Percentiles rank a stretch among this genome's conserved stretches.
Conservation (phyloP, 2,329 filamentous ascomycete genomes). For the Cercospora canescens region DNA sequence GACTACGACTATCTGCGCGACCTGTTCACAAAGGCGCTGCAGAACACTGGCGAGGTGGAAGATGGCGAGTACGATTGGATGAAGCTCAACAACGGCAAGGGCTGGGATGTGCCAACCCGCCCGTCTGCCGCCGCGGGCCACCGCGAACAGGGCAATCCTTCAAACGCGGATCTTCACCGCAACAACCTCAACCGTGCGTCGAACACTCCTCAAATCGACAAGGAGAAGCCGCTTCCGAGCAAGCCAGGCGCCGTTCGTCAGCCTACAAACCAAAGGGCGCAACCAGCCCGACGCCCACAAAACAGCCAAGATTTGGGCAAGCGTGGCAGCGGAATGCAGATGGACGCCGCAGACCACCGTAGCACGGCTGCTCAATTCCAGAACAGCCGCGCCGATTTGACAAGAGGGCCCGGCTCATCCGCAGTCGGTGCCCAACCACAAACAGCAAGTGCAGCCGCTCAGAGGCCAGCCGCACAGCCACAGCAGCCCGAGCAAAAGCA, state of each 20-base stretch:
- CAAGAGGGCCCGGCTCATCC: conserved; percentile 21
- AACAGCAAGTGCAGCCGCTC: conserved; percentile 12
- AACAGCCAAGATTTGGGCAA: conserved; percentile 51
- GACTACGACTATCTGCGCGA: conserved; percentile 98
- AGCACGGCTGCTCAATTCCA: conserved; percentile 97
- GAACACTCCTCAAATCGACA: conserved; percentile 48
- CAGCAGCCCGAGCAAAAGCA: conserved; percentile 66
- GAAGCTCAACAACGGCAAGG: conserved; percentile 92
- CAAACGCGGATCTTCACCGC: conserved; percentile 75
- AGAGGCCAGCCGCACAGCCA: conserved; percentile 26
- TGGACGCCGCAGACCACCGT: conserved; percentile 70
- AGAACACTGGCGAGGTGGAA: conserved; percentile 90
- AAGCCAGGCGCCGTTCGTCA: conserved; percentile 63
- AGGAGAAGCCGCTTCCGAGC: conserved; percentile 42
- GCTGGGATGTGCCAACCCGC: conserved; percentile 79
- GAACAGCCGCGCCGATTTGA: conserved; percentile 72
- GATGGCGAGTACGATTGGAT: conserved; percentile 99
- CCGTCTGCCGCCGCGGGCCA: conserved; percentile 71
- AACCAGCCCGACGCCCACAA: conserved; percentile 32
- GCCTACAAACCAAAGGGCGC: conserved; percentile 69
- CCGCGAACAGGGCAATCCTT: conserved; percentile 74
- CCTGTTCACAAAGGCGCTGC: conserved; percentile 92
- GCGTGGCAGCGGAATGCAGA: conserved; percentile 76
- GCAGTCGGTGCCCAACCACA: conserved; percentile 14
- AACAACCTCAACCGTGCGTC: conserved; percentile 58